A percentile compares a stretch with the other conserved stretches of the same genome.
Conservation (phyloP, 495 filamentous ascomycete genomes). For the Tuber magnatum region DNA sequence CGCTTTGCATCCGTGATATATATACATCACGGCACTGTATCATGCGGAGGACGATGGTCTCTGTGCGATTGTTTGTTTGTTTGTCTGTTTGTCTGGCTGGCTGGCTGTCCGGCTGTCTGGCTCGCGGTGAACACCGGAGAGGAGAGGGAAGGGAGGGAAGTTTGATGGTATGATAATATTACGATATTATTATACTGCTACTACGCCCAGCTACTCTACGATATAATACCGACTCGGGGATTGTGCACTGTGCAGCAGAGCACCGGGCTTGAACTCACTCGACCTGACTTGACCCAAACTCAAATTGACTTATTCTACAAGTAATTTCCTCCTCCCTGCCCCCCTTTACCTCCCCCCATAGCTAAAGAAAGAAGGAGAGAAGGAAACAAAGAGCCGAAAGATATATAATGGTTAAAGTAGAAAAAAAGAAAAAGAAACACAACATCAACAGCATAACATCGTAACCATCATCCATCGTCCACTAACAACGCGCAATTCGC, state of each 20-base stretch:
- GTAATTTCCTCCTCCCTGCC: not conserved
- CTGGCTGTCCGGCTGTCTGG: too few relatives aligned
- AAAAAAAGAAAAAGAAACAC: not conserved
- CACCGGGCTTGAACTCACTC: not conserved
- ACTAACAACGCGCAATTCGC: not conserved
- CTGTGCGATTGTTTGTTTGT: too few relatives aligned
- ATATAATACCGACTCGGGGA: not conserved
- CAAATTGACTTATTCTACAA: not conserved
- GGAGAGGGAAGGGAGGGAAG: not conserved
- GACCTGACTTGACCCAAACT: not conserved
- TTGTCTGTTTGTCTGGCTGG: too few relatives aligned
- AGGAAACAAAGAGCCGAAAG: not conserved
- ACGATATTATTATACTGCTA: not conserved
- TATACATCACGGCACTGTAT: not conserved
- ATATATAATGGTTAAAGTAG: slow-evolving; percentile 1
- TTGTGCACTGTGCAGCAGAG: not conserved
- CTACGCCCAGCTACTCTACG: not conserved
- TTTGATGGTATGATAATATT: too few relatives aligned
- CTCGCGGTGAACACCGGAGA: not conserved
- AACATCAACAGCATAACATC: slow-evolving; percentile 1
- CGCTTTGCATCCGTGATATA: not conserved
- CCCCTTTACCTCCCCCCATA: too few relatives aligned
- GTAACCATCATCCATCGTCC: not conserved
- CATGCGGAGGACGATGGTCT: not conserved
- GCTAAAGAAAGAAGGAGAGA: not conserved